A percentile compares a stretch with the other conserved stretches of the same genome.
Evolutionary conservation across 2,329 filamentous ascomycete genomes (phyloP).

Genomic region (Cadophora gregata): DNA sequence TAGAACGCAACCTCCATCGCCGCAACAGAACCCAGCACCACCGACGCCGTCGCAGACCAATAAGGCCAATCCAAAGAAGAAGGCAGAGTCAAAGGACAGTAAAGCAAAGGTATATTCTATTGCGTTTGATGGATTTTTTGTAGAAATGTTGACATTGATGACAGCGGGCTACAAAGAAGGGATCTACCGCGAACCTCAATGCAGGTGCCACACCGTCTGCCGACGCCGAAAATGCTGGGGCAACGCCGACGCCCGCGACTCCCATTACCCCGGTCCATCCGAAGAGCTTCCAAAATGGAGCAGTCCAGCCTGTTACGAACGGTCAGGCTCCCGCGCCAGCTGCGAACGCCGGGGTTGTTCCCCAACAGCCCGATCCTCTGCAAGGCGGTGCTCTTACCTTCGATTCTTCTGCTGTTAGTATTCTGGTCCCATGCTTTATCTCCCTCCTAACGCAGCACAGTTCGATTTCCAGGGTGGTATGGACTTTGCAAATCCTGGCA

Average conservation of each 20-base stretch:
- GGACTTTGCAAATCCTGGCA: conserved; percentile 61
- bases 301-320: conserved; percentile 50
- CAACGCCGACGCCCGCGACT: conserved; percentile 65
- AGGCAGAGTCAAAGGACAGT: conserved; percentile 83
- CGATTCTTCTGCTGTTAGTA: conserved; percentile 39
- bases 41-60: conserved; percentile 77
- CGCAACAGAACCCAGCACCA: conserved; percentile 69
- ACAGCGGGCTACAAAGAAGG: conserved; percentile 59
- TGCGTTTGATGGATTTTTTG: conserved; percentile 44
- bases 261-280: conserved; percentile 66
- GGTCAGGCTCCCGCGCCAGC: conserved; percentile 50
- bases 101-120: conserved; percentile 67
- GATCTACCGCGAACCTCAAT: conserved; percentile 61
- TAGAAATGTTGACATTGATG: conserved; percentile 45
- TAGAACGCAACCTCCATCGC: conserved; percentile 64
- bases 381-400: conserved; percentile 59
- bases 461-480: conserved; percentile 46
- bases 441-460: conserved; percentile 37
- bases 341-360: conserved; percentile 49
- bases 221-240: conserved; percentile 63
- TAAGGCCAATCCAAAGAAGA: conserved; percentile 80
- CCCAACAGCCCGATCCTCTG: conserved; percentile 54
- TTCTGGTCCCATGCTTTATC: neutral
- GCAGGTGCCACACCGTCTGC: conserved; percentile 62
- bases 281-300: conserved; percentile 54